Percentiles rank a stretch among this genome's conserved stretches.
Conservation (phyloP, 2,329 filamentous ascomycete species). For the Monosporascus sp. region DNA sequence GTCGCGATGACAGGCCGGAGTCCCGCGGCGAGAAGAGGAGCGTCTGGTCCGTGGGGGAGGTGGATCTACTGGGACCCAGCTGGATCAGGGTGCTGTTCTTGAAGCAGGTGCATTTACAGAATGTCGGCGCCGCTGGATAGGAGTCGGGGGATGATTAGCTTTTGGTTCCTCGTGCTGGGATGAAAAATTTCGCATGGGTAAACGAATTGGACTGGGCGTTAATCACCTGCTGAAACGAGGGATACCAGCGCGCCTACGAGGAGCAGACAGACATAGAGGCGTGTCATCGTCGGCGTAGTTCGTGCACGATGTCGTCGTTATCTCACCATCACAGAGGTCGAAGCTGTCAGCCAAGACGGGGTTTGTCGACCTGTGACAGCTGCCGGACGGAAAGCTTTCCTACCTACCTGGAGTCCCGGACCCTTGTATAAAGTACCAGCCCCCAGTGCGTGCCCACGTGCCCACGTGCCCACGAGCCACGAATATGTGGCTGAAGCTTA, state of each 20-base stretch:
- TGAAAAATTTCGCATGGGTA: no score
- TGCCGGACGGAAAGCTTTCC: neutral
- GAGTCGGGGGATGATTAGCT: constrained; percentile 15
- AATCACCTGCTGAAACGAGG: constrained; percentile 27
- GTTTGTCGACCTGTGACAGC: neutral
- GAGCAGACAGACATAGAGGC: constrained; percentile 21
- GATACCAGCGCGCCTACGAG: constrained; percentile 25
- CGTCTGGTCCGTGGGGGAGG: constrained; percentile 15
- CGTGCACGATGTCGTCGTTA: neutral
- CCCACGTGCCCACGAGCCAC: no score
- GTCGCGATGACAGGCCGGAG: neutral
- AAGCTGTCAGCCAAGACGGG: neutral
- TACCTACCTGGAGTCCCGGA: no score
- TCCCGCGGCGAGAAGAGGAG: neutral
- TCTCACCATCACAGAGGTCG: neutral
- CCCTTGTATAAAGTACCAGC: no score
- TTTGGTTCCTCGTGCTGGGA: neutral
- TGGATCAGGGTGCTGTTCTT: constrained; percentile 64
- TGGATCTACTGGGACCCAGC: constrained; percentile 40
- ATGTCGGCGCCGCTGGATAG: constrained; percentile 51
- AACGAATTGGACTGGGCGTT: constrained; percentile 4
- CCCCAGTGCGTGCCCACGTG: neutral
- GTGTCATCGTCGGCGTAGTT: constrained; percentile 18
- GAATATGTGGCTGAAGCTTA: constrained; percentile 2
- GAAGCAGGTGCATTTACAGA: constrained; percentile 68